A percentile compares a stretch with the other conserved stretches of the same genome.
Evolutionary conservation across 257 asterid genomes (phyloP).

Genomic region (Jacaranda mimosifolia): DNA sequence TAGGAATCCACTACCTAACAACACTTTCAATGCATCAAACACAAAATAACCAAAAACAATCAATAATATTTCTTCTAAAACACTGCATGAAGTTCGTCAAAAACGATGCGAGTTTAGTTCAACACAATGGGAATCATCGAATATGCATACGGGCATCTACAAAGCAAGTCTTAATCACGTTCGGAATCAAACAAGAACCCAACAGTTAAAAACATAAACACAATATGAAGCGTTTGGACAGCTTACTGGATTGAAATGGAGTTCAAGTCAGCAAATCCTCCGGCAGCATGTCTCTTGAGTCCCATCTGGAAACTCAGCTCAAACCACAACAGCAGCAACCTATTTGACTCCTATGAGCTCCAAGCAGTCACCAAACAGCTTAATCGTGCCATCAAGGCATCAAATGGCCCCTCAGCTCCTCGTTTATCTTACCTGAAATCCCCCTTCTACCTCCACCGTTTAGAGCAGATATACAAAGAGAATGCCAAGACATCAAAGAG

Average conservation of each 20-base stretch:
- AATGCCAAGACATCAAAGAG: constrained; percentile 50
- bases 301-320: constrained; percentile 47
- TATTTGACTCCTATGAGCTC: constrained; percentile 70
- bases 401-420: constrained; percentile 52
- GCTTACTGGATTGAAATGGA: constrained; percentile 32
- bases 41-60: neutral
- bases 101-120: constrained; percentile 31
- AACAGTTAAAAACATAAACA: neutral
- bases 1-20: no score
- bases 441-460: constrained; percentile 47
- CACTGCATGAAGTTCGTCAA: constrained; percentile 1
- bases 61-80: neutral
- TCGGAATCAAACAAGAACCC: constrained; percentile 6
- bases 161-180: constrained; percentile 26
- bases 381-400: constrained; percentile 59
- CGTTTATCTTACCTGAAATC: constrained; percentile 45
- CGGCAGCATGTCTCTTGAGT: constrained; percentile 33
- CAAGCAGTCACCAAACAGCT: constrained; percentile 63
- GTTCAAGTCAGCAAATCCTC: constrained; percentile 35
- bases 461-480: constrained; percentile 47
- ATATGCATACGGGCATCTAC: neutral
- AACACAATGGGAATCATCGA: constrained; percentile 16
- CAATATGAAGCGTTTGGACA: constrained; percentile 6
- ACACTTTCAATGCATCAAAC: neutral
- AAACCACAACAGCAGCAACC: constrained; percentile 56